These are phyloP conservation scores for Parastagonospora nodorum DNA, from an alignment of 2,329 filamentous ascomycete genomes.

Conservation along the genomic window DNA sequence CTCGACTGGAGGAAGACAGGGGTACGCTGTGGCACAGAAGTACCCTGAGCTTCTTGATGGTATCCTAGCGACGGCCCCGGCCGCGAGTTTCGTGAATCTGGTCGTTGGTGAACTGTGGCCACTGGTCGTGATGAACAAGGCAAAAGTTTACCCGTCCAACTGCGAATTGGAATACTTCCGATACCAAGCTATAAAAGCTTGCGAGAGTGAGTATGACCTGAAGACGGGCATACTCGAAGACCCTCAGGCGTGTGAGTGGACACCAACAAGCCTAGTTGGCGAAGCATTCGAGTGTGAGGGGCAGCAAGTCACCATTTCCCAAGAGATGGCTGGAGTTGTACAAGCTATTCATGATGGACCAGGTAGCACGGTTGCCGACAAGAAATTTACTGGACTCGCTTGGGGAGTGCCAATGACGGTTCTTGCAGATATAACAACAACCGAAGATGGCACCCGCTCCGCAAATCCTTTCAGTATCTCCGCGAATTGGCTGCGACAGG, in stretches of 20 bases:
- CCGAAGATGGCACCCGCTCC: conserved; percentile 19
- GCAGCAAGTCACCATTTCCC: conserved; percentile 18
- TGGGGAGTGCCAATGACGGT: conserved; percentile 17
- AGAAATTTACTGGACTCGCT: conserved; percentile 14
- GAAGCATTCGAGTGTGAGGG: conserved; percentile 26
- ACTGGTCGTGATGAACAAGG: conserved; percentile 36
- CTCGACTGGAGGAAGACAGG: conserved; percentile 43
- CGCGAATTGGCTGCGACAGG: conserved; percentile 21
- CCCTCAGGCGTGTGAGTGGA: conserved; percentile 30
- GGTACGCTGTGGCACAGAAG: conserved; percentile 40
- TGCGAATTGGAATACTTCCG: conserved; percentile 37
- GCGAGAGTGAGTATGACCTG: conserved; percentile 34
- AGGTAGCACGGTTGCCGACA: conserved; percentile 8
- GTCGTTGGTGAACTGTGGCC: conserved; percentile 29
- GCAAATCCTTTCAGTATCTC: conserved; percentile 21
- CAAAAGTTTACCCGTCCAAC: conserved; percentile 21
- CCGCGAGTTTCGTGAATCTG: conserved; percentile 28
- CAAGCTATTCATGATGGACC: conserved; percentile 24
- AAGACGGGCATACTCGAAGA: conserved; percentile 42
- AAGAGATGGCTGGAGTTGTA: conserved; percentile 26
- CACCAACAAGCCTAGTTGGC: conserved; percentile 16
- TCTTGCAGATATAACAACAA: conserved; percentile 17
- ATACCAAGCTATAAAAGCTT: conserved; percentile 24
- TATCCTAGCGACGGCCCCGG: conserved; percentile 42
- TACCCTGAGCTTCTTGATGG: conserved; percentile 41